Percentiles rank a stretch among this genome's conserved stretches.
phyloP scores from a whole-genome alignment of 371 early-diverging fungal species.

The Lichtheimia hyalospora region DNA sequence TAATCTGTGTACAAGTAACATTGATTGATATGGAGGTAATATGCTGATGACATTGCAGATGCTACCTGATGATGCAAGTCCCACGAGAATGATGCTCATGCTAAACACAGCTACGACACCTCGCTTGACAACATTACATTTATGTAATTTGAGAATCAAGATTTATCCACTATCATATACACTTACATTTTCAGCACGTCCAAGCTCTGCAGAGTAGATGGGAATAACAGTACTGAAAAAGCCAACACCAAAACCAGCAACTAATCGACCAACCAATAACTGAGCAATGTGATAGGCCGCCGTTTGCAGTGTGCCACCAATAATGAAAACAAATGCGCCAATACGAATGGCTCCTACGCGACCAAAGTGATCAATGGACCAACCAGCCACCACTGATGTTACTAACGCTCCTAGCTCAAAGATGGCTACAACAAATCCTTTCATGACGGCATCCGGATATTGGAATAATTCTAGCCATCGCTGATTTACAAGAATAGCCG shows the following conservation, averaged over 20 bases:
- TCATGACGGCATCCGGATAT: slow-evolving; percentile 30
- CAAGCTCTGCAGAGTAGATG: slow-evolving; percentile 52
- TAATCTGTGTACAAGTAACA: slow-evolving; percentile 17
- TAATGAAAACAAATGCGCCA: slow-evolving; percentile 47
- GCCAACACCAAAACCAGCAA: slow-evolving; percentile 54
- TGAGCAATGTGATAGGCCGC: slow-evolving; percentile 25
- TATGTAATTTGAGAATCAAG: too few species aligned
- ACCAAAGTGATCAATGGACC: slow-evolving; percentile 42
- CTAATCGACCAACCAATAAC: slow-evolving; percentile 40
- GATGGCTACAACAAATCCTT: slow-evolving; percentile 41
- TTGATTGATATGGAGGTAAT: too few species aligned
- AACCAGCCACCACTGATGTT: slow-evolving; percentile 33
- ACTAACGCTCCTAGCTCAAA: slow-evolving; percentile 44
- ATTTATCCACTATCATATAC: too few species aligned
- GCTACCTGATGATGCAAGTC: slow-evolving; percentile 27
- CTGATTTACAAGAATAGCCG: slow-evolving; percentile 39
- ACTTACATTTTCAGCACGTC: slow-evolving; percentile 43
- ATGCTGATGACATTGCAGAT: too few species aligned
- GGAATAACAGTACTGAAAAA: slow-evolving; percentile 47
- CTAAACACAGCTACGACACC: slow-evolving; percentile 38
- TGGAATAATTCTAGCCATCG: slow-evolving; percentile 29
- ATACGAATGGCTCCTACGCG: slow-evolving; percentile 44
- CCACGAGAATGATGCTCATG: slow-evolving; percentile 42
- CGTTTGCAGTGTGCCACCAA: slow-evolving; percentile 43
- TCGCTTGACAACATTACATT: slow-evolving; percentile 12